phyloP scores from a whole-genome alignment of 2,329 filamentous ascomycete genomes.

The Talaromyces atroroseus region DNA sequence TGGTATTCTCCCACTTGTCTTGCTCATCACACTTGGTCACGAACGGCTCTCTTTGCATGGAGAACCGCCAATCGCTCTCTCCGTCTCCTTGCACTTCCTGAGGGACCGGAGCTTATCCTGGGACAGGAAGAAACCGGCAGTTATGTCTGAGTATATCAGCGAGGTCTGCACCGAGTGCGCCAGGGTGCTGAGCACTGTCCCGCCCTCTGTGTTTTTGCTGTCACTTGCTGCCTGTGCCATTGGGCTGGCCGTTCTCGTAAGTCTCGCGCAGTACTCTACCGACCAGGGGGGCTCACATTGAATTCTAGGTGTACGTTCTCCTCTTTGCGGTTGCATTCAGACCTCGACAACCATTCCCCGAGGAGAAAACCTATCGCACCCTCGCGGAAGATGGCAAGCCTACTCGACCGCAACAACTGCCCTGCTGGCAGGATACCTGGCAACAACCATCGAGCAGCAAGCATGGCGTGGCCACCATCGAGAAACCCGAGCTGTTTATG shows the following conservation, averaged over 20 bases:
- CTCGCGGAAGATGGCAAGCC: conserved; percentile 60
- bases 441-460: conserved; percentile 35
- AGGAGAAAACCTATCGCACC: conserved; percentile 82
- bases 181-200: conserved; percentile 4
- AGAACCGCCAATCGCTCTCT: conserved; percentile 5
- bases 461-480: conserved; percentile 32
- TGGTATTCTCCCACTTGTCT: too few species aligned
- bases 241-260: conserved; percentile 9
- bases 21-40: too few species aligned
- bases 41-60: conserved; percentile 5
- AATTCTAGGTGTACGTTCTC: conserved; percentile 49
- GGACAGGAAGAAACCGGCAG: not conserved
- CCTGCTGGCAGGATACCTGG: conserved; percentile 84
- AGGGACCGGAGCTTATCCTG: conserved; percentile 6
- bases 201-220: conserved; percentile 1
- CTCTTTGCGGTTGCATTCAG: conserved; percentile 73
- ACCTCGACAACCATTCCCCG: conserved; percentile 65
- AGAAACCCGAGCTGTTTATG: conserved; percentile 74
- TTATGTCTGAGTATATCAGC: conserved; percentile 9
- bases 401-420: conserved; percentile 54
- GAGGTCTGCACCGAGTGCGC: conserved; percentile 10
- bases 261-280: not conserved
- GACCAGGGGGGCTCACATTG: not conserved
- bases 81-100: conserved; percentile 9
- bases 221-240: conserved; percentile 1